phyloP scores from a whole-genome alignment of 2,329 filamentous ascomycete species.

The Alternaria sp. region DNA sequence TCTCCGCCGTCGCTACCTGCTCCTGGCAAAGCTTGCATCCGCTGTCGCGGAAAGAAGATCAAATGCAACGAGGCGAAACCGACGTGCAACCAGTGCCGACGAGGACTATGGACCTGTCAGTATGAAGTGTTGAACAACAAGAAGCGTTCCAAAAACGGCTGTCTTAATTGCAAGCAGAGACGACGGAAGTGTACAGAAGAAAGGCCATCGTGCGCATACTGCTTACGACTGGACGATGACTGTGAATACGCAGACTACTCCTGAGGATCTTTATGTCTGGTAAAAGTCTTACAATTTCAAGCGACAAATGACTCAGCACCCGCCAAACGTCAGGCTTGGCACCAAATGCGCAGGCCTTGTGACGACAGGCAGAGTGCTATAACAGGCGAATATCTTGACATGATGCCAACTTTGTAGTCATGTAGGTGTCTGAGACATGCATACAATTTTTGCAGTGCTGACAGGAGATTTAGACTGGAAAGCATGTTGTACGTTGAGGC shows the following conservation, averaged over 20 bases:
- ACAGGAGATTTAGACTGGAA: background rate
- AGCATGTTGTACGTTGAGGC: background rate
- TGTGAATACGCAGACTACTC: constrained; percentile 34
- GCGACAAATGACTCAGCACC: background rate
- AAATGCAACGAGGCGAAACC: constrained; percentile 40
- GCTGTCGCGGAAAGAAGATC: constrained; percentile 37
- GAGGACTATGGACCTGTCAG: constrained; percentile 39
- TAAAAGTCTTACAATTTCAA: background rate
- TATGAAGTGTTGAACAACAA: constrained; percentile 23
- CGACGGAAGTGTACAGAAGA: constrained; percentile 43
- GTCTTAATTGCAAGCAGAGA: constrained; percentile 36
- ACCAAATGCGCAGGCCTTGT: background rate
- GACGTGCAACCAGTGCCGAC: constrained; percentile 38
- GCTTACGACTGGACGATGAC: constrained; percentile 35
- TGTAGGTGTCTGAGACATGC: background rate
- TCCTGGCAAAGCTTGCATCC: constrained; percentile 26
- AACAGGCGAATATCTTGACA: background rate
- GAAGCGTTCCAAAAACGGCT: constrained; percentile 40
- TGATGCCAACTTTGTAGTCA: background rate
- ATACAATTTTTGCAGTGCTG: background rate
- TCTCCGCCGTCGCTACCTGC: constrained; percentile 12
- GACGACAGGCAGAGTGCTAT: background rate
- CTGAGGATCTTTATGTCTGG: constrained; percentile 7
- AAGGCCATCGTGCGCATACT: constrained; percentile 37
- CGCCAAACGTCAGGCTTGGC: background rate